Evolutionary conservation across 176 grass and related monocot genomes (phyloP).

Genomic region (Raddia distichophylla): DNA sequence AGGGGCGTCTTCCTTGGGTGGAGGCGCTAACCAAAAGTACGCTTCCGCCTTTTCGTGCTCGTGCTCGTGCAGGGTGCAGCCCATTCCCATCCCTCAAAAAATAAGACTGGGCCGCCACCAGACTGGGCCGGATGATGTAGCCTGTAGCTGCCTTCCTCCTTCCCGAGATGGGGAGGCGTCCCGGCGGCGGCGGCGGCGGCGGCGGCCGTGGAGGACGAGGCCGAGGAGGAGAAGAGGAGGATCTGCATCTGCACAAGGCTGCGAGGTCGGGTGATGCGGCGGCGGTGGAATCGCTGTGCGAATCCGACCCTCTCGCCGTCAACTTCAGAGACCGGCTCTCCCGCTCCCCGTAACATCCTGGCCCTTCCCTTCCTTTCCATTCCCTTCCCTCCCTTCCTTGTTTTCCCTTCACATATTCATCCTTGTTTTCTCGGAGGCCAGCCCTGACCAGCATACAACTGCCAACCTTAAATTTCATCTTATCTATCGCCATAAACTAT

Average conservation of each 20-base stretch:
- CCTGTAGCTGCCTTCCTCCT: not conserved
- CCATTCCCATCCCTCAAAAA: no score
- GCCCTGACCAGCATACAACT: constrained; percentile 2
- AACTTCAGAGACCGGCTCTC: constrained; percentile 58
- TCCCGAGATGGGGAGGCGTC: constrained; percentile 44
- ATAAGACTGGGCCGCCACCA: no score
- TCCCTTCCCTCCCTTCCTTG: not conserved
- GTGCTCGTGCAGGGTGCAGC: no score
- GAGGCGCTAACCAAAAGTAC: not conserved
- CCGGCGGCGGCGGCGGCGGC: constrained; percentile 23
- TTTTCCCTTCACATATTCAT: not conserved
- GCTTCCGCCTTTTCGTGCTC: not conserved
- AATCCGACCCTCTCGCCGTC: constrained; percentile 51
- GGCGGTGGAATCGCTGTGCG: constrained; percentile 42
- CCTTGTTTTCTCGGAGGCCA: not conserved
- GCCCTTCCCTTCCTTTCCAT: not conserved
- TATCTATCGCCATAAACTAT: not conserved
- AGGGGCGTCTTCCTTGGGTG: not conserved
- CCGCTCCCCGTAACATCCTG: constrained; percentile 41
- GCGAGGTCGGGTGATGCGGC: constrained; percentile 46
- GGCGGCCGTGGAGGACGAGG: constrained; percentile 9
- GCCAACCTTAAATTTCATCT: not conserved
- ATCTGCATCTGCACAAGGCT: constrained; percentile 47
- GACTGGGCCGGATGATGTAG: not conserved
- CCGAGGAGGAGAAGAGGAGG: constrained; percentile 39